Conservation (phyloP, 176 grass and related monocot genomes). For the Ensete ventricosum region DNA sequence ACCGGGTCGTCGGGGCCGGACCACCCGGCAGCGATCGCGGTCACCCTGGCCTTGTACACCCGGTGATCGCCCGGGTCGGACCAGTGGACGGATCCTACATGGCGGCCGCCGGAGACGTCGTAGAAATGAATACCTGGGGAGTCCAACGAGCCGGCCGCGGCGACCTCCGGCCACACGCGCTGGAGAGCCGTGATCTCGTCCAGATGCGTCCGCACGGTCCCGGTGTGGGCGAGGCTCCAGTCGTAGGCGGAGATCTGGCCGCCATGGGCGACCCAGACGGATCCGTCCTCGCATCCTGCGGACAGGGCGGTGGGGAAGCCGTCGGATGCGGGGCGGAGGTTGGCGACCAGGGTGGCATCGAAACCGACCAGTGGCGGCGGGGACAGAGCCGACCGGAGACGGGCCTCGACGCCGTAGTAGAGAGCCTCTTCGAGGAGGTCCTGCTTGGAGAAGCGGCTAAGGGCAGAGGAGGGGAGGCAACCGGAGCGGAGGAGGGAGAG, state of each 20-base stretch:
- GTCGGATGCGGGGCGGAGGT: constrained; percentile 51
- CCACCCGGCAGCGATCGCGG: constrained; percentile 44
- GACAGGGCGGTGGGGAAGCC: constrained; percentile 56
- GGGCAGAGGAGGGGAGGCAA: constrained; percentile 17
- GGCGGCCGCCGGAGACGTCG: constrained; percentile 38
- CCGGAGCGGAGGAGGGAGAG: constrained; percentile 50
- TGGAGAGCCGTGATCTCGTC: constrained; percentile 51
- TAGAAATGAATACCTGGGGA: constrained; percentile 68
- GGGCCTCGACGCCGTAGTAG: constrained; percentile 51
- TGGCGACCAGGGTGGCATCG: constrained; percentile 43
- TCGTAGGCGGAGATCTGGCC: constrained; percentile 58
- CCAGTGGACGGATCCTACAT: constrained; percentile 58
- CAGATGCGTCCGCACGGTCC: constrained; percentile 64
- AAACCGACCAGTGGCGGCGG: constrained; percentile 72
- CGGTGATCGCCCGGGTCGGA: constrained; percentile 51
- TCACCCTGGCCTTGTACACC: constrained; percentile 51
- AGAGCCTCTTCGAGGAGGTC: constrained; percentile 51
- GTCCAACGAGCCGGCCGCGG: constrained; percentile 33
- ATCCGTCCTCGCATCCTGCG: constrained; percentile 42
- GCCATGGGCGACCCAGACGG: constrained; percentile 67
- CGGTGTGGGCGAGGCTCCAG: constrained; percentile 33
- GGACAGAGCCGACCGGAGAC: constrained; percentile 42
- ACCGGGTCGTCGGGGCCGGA: constrained; percentile 30
- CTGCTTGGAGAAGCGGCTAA: constrained; percentile 25
- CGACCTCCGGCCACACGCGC: constrained; percentile 35